Percentiles rank a stretch among this genome's conserved stretches.
phyloP scores from a whole-genome alignment of 2,329 filamentous ascomycete species.

The Cladosporium sp. region DNA sequence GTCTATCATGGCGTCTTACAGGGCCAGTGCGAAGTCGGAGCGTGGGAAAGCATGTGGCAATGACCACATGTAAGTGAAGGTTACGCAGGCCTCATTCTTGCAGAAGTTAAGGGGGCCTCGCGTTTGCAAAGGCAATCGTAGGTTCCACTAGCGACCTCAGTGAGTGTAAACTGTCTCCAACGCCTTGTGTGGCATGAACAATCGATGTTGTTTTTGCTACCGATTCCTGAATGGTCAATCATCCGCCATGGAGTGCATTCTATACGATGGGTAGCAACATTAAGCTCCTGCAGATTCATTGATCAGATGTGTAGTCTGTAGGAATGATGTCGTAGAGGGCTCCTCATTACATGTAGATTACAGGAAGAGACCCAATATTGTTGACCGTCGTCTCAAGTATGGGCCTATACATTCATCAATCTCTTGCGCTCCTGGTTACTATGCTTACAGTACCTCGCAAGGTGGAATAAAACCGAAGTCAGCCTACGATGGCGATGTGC shows the following conservation, averaged over 20 bases:
- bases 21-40: not conserved
- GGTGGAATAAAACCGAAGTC: too few relatives aligned
- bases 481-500: too few relatives aligned
- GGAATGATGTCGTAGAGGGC: not conserved
- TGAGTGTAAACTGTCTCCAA: not conserved
- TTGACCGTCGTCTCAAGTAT: too few relatives aligned
- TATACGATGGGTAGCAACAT: not conserved
- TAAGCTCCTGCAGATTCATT: too few relatives aligned
- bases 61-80: not conserved
- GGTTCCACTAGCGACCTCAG: not conserved
- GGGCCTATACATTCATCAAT: too few relatives aligned
- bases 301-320: not conserved
- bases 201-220: not conserved
- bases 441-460: too few relatives aligned
- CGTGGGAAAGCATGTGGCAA: not conserved
- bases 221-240: not conserved
- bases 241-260: not conserved
- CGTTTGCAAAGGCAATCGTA: too few relatives aligned
- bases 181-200: not conserved
- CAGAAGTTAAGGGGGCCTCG: not conserved
- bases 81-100: not conserved
- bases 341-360: too few relatives aligned
- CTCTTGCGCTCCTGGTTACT: too few relatives aligned
- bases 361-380: too few relatives aligned
- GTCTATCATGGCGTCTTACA: not conserved